phyloP scores from a whole-genome alignment of 805 yeast genomes.

The Starmerella kuoi region DNA sequence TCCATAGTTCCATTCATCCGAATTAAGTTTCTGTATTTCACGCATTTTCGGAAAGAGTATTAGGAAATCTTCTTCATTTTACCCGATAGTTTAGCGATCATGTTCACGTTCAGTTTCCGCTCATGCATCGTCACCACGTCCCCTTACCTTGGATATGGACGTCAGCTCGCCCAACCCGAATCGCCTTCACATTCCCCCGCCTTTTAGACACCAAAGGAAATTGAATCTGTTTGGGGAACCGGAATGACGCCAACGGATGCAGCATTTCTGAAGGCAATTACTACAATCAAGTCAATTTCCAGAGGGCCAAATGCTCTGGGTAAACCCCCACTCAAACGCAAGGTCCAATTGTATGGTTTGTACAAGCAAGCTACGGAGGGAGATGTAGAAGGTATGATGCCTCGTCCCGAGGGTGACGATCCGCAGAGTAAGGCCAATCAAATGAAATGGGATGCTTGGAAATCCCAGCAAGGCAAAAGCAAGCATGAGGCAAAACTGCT shows the following conservation, averaged over 20 bases:
- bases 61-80: no score
- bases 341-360: constrained; percentile 48
- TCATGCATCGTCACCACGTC: no score
- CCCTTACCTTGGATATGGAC: no score
- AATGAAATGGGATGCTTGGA: constrained; percentile 79
- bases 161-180: no score
- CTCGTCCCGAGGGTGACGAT: constrained; percentile 47
- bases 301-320: constrained; percentile 20
- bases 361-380: constrained; percentile 89
- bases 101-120: no score
- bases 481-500: constrained; percentile 61
- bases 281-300: constrained; percentile 63
- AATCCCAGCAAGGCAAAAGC: constrained; percentile 52
- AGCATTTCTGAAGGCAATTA: constrained; percentile 70
- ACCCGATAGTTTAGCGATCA: no score
- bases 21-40: no score
- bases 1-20: no score
- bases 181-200: no score
- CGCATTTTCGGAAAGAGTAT: no score
- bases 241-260: constrained; percentile 41
- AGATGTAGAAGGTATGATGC: constrained; percentile 56
- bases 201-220: no score
- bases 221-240: no score
- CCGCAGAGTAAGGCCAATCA: constrained; percentile 56
- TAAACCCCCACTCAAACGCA: constrained; percentile 20